phyloP scores from a whole-genome alignment of 306 rosid species.

The Rosa rugosa region DNA sequence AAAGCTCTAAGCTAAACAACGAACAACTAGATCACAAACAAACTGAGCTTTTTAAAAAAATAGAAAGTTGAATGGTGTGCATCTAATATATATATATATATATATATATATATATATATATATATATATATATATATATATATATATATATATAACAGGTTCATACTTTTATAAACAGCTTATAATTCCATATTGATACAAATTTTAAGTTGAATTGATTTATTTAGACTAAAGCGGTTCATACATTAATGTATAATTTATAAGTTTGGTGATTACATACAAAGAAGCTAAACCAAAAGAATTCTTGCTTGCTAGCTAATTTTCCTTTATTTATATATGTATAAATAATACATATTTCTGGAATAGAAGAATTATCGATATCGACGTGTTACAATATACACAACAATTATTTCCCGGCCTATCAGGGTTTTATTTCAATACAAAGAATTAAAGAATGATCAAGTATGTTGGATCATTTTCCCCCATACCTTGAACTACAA shows the following conservation, averaged over 20 bases:
- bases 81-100: background rate
- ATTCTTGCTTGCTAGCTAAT: background rate
- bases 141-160: background rate
- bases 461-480: background rate
- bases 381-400: background rate
- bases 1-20: background rate
- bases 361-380: too few relatives aligned
- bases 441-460: conserved; percentile 1
- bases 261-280: background rate
- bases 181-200: background rate
- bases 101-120: too few relatives aligned
- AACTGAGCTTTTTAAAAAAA: background rate
- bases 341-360: background rate
- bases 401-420: background rate
- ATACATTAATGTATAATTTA: background rate
- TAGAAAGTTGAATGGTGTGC: background rate
- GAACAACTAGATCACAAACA: background rate
- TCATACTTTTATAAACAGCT: background rate
- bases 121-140: too few relatives aligned
- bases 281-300: background rate
- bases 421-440: conserved; percentile 1
- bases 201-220: too few relatives aligned
- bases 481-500: background rate
- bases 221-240: too few relatives aligned
- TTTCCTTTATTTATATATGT: background rate